Evolutionary conservation across 805 yeast genomes (phyloP).

Genomic region (Candida multigemmis): DNA sequence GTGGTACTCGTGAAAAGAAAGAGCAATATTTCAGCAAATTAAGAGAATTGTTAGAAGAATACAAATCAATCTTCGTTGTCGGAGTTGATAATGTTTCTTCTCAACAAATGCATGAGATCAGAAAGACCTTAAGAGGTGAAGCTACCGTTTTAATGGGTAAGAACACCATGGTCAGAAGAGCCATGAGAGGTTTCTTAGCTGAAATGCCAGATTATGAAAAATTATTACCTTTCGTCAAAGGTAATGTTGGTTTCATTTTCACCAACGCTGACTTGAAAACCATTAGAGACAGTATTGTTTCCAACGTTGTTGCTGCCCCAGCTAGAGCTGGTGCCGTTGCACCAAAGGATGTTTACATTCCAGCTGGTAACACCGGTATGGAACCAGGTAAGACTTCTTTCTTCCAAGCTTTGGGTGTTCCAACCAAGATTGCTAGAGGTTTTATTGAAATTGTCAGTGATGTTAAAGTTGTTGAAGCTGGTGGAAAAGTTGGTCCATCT

Average conservation of each 20-base stretch:
- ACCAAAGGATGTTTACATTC: conserved; percentile 94
- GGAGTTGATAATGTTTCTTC: conserved; percentile 99
- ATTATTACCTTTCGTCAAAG: conserved; percentile 88
- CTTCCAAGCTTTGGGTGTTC: conserved; percentile 99
- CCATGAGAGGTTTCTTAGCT: conserved; percentile 88
- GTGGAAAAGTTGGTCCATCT: conserved; percentile 93
- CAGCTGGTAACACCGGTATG: conserved; percentile 99
- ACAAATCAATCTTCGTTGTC: conserved; percentile 96
- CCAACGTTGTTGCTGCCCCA: conserved; percentile 99
- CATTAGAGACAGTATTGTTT: conserved; percentile 78
- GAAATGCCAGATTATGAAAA: conserved; percentile 96
- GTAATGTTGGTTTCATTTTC: conserved; percentile 99
- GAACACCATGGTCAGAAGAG: conserved; percentile 99
- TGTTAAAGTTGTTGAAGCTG: conserved; percentile 87
- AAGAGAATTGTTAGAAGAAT: conserved; percentile 90
- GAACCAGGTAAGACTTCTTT: conserved; percentile 99
- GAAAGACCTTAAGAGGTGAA: conserved; percentile 91
- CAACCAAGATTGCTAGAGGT: conserved; percentile 99
- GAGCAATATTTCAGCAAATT: conserved; percentile 91
- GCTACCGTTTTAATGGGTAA: conserved; percentile 99
- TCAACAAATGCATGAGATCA: conserved; percentile 99
- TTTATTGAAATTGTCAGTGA: conserved; percentile 98
- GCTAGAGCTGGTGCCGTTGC: conserved; percentile 99
- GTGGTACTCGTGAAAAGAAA: conserved; percentile 98
- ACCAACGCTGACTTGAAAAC: conserved; percentile 91